Evolutionary conservation across 1,139 yeast species (phyloP).

Genomic region (Yamadazyma triangularis): DNA sequence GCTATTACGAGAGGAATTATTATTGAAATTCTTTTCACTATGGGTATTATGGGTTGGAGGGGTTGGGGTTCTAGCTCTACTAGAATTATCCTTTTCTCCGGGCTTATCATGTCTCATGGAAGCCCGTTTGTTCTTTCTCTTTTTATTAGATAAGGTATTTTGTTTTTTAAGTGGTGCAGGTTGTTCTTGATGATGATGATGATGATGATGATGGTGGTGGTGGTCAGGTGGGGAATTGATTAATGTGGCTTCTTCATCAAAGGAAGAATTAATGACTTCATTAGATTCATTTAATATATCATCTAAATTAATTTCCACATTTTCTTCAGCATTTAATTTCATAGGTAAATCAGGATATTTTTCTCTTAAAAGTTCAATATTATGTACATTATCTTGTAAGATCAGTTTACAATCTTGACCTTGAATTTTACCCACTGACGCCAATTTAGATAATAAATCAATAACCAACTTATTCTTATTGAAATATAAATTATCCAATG

Average conservation of each 20-base stretch:
- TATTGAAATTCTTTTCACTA: conserved; percentile 7
- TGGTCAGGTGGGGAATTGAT: conserved; percentile 24
- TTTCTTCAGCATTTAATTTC: conserved; percentile 22
- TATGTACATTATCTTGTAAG: conserved; percentile 29
- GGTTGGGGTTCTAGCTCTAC: conserved; percentile 21
- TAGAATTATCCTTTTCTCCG: conserved; percentile 3
- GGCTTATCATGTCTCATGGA: conserved; percentile 9
- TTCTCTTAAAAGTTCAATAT: conserved; percentile 23
- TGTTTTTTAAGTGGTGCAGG: conserved; percentile 15
- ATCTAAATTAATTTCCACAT: conserved; percentile 30
- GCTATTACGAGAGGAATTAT: conserved; percentile 3
- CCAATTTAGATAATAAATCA: conserved; percentile 40
- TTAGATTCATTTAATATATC: conserved; percentile 31
- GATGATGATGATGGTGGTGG: too few relatives aligned
- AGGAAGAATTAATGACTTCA: conserved; percentile 28
- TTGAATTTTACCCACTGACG: conserved; percentile 43
- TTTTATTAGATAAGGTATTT: conserved; percentile 26
- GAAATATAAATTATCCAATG: conserved; percentile 43
- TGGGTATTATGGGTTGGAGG: conserved; percentile 17
- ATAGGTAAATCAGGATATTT: conserved; percentile 37
- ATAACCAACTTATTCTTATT: conserved; percentile 45
- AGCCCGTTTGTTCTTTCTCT: conserved; percentile 25
- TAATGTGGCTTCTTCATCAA: conserved; percentile 34
- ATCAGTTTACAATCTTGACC: conserved; percentile 42
- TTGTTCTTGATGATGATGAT: too few relatives aligned